A percentile compares a stretch with the other conserved stretches of the same genome.
These are phyloP conservation scores for Saccharomyces hybrid DNA, from an alignment of 1,139 yeast genomes.

Conservation along the genomic window DNA sequence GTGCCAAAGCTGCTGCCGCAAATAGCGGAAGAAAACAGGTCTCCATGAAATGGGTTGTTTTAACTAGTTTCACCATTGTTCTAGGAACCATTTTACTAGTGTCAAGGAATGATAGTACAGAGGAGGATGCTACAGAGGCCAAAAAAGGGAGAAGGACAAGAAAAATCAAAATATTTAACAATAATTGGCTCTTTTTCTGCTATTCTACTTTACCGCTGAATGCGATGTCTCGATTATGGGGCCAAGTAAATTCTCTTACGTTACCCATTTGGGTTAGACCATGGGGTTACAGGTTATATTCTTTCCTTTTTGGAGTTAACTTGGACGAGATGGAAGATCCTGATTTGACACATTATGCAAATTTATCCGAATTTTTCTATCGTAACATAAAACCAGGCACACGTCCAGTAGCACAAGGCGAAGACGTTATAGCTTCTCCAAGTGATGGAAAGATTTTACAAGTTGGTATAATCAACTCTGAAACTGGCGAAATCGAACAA, in stretches of 20 bases:
- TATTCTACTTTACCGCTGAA: conserved; percentile 88
- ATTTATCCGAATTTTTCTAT: conserved; percentile 87
- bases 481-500: conserved; percentile 84
- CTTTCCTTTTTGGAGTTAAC: conserved; percentile 79
- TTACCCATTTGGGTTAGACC: conserved; percentile 85
- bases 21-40: conserved; percentile 6
- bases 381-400: conserved; percentile 71
- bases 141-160: conserved; percentile 6
- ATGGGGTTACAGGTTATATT: conserved; percentile 74
- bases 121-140: conserved; percentile 20
- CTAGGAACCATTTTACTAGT: conserved; percentile 23
- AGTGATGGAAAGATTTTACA: conserved; percentile 89
- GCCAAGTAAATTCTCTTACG: conserved; percentile 72
- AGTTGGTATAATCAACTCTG: conserved; percentile 63
- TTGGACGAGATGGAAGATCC: conserved; percentile 84
- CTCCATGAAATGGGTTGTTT: conserved; percentile 42
- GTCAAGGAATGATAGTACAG: conserved; percentile 19
- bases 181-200: conserved; percentile 83
- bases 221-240: conserved; percentile 91
- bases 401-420: conserved; percentile 61
- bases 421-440: conserved; percentile 69
- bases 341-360: conserved; percentile 63
- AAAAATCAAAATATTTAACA: conserved; percentile 31
- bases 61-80: conserved; percentile 28
- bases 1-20: conserved; percentile 5